Percentiles rank a stretch among this genome's conserved stretches.
Evolutionary conservation across 31 red algal genomes (phyloP).

Genomic region (Odonthalia washingtoniensis): DNA sequence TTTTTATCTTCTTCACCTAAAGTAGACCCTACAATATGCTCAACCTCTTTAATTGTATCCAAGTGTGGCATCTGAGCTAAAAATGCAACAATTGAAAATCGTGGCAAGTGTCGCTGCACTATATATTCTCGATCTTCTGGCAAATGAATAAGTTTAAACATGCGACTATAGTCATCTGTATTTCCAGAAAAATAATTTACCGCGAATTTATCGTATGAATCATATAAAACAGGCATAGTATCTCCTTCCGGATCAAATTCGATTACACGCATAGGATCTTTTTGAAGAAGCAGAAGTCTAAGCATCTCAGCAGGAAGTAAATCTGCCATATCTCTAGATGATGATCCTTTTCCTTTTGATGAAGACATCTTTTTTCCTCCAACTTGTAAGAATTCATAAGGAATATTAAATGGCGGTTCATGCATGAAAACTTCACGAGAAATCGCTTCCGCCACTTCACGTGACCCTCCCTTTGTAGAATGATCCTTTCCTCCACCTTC

Average conservation of each 20-base stretch:
- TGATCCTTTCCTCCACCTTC: not conserved
- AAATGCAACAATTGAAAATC: too few relatives aligned
- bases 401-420: not conserved
- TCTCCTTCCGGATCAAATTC: not conserved
- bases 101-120: too few relatives aligned
- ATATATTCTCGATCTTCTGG: too few relatives aligned
- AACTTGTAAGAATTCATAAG: not conserved
- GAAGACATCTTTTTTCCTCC: conserved; percentile 2
- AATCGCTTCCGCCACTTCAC: not conserved
- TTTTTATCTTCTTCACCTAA: too few relatives aligned
- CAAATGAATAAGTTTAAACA: too few relatives aligned
- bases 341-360: not conserved
- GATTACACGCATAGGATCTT: not conserved
- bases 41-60: too few relatives aligned
- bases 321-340: not conserved
- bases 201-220: too few relatives aligned
- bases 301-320: not conserved
- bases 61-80: too few relatives aligned
- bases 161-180: too few relatives aligned
- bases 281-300: not conserved
- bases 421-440: not conserved
- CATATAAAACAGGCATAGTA: not conserved
- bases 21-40: too few relatives aligned
- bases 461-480: not conserved
- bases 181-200: too few relatives aligned